These are phyloP conservation scores for Trichoderma aggressivum DNA, from an alignment of 2,329 filamentous ascomycete genomes.

Conservation along the genomic window DNA sequence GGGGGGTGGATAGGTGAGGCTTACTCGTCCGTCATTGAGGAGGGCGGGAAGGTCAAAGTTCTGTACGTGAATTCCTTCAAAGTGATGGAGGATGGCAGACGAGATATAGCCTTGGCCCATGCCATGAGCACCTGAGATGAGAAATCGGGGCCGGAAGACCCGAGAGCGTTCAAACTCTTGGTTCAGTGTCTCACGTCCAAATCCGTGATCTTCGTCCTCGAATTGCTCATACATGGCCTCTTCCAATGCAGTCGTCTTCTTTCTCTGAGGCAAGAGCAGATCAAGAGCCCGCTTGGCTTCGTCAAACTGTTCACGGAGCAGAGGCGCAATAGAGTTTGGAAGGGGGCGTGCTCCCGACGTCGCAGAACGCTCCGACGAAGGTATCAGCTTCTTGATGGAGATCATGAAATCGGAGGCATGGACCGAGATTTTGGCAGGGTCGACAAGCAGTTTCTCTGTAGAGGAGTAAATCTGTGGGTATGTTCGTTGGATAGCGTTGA, in stretches of 20 bases:
- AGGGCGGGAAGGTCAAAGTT: conserved; percentile 89
- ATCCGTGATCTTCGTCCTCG: conserved; percentile 76
- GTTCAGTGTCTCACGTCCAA: conserved; percentile 72
- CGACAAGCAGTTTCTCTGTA: conserved; percentile 83
- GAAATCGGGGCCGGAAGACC: conserved; percentile 81
- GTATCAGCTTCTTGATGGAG: conserved; percentile 92
- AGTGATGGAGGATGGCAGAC: conserved; percentile 79
- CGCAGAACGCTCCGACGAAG: conserved; percentile 87
- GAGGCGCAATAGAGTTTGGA: conserved; percentile 73
- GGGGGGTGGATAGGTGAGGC: conserved; percentile 28
- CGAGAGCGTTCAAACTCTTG: conserved; percentile 83
- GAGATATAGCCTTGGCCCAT: conserved; percentile 95
- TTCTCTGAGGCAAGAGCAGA: conserved; percentile 76
- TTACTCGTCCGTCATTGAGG: conserved; percentile 74
- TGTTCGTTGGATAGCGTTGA: conserved; percentile 92
- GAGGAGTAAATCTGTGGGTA: conserved; percentile 96
- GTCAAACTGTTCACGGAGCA: conserved; percentile 69
- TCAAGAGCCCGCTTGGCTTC: conserved; percentile 69
- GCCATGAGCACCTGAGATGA: conserved; percentile 76
- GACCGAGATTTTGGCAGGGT: conserved; percentile 78
- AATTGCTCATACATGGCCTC: conserved; percentile 91
- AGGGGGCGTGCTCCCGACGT: conserved; percentile 80
- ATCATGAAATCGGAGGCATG: conserved; percentile 96
- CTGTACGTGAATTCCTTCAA: conserved; percentile 92
- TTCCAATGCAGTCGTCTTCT: conserved; percentile 83